Base-by-base conservation (phyloP, 805 yeast species). In the Osmozyma mogii region DNA sequence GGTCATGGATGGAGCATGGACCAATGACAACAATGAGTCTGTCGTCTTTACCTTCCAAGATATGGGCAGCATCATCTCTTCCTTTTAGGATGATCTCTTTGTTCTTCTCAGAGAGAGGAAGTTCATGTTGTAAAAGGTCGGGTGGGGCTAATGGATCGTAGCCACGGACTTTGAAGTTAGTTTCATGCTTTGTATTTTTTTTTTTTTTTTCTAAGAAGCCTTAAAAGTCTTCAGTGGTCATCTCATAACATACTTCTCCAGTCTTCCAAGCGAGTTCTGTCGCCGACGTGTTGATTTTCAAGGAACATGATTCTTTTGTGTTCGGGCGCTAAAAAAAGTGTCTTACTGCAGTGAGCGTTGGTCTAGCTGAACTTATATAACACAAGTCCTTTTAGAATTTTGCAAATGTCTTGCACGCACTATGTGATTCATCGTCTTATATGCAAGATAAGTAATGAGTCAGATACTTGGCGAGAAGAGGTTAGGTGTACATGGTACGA, bases 101-200 rank as follows among this genome's bases (percentile, higher is more conserved):
- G 24, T 83, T 64, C 30, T 56, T 47, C 34, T 63, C 59, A 4
- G 68, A 50, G 29, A 84, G 78, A 26, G 92, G 88, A 39, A 82
- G 71, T 54, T 92, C 96, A 38, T 76, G 76, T 52, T 87, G 94
- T 32, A 92, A 65, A 30, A 88, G 70, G 34, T 88, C 96, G 35
- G 98, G 98, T 1, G 97, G 80, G 16, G 84, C 78, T 41, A 92
- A 66, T 9, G 98, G 98, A 50, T 89, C 94, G 75, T 87, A 89
- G 23, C 96, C 97, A 47, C 68, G 63, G 37, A 64, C 70, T 63
- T 19, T n/a, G 15, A n/a, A 10, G 44, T n/a, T n/a, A n/a, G n/a
- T n/a, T n/a, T n/a, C n/a, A n/a, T n/a, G n/a, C n/a, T n/a, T n/a
- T n/a, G n/a, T n/a, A n/a, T n/a, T n/a, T n/a, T n/a, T n/a, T n/a